Conservation (phyloP, 805 yeast species). For the Teunomyces atbi region DNA sequence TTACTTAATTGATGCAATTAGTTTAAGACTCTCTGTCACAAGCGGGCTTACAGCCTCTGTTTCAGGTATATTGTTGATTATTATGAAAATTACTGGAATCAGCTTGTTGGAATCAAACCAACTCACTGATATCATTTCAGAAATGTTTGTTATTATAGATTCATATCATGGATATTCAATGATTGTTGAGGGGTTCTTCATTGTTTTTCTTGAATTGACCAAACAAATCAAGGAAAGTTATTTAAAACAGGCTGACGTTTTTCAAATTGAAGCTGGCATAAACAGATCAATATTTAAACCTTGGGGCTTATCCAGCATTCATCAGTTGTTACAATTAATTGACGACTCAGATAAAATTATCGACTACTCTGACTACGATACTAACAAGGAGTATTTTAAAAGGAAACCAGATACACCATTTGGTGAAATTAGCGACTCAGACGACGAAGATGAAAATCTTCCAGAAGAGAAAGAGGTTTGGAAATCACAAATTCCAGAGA, state of each 20-base stretch:
- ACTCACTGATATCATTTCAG: constrained; percentile 68
- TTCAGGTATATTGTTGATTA: constrained; percentile 63
- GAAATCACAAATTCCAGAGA: constrained; percentile 65
- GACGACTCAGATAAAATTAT: constrained; percentile 31
- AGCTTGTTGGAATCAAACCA: constrained; percentile 53
- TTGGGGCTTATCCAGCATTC: constrained; percentile 55
- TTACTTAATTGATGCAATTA: constrained; percentile 76
- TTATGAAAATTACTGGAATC: constrained; percentile 70
- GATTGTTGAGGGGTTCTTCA: constrained; percentile 70
- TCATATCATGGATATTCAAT: constrained; percentile 77
- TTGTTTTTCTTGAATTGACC: constrained; percentile 62
- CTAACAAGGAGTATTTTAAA: constrained; percentile 37
- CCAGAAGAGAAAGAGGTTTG: constrained; percentile 38
- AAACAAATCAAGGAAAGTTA: constrained; percentile 44
- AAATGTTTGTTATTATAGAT: constrained; percentile 76
- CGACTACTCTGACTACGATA: constrained; percentile 29
- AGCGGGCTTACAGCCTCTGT: constrained; percentile 68
- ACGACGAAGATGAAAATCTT: constrained; percentile 34
- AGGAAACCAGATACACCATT: constrained; percentile 39
- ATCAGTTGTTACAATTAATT: constrained; percentile 45
- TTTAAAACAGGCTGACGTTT: constrained; percentile 13
- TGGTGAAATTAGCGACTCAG: constrained; percentile 21
- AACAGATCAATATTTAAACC: constrained; percentile 39
- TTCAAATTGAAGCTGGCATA: constrained; percentile 4
- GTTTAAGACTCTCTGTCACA: constrained; percentile 65